phyloP scores from a whole-genome alignment of 805 yeast genomes.

The Yamadazyma nakazawae region DNA sequence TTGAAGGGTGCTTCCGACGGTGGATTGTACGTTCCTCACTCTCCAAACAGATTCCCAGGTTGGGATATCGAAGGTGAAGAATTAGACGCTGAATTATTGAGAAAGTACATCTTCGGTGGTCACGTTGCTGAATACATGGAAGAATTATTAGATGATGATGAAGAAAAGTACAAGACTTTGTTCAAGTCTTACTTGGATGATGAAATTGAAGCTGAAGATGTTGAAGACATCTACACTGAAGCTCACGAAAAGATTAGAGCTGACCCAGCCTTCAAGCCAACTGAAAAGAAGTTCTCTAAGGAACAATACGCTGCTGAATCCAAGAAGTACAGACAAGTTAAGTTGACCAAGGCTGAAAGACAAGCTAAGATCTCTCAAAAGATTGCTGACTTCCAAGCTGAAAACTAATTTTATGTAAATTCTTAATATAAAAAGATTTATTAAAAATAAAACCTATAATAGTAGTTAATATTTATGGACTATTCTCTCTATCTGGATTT shows the following conservation, averaged over 20 bases:
- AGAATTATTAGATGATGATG: conserved; percentile 99
- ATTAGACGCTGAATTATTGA: conserved; percentile 93
- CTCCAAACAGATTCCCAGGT: conserved; percentile 99
- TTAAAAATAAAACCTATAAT: too few species aligned
- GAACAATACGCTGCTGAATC: conserved; percentile 97
- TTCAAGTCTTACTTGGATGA: conserved; percentile 96
- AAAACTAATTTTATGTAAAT: conserved; percentile 24
- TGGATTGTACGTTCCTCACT: conserved; percentile 99
- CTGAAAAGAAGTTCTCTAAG: conserved; percentile 92
- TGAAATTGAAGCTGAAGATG: conserved; percentile 93
- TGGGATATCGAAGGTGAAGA: conserved; percentile 99
- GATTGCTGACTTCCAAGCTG: conserved; percentile 85
- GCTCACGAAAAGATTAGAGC: conserved; percentile 97
- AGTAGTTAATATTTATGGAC: neutral
- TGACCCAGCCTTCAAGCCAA: conserved; percentile 87
- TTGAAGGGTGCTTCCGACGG: conserved; percentile 99
- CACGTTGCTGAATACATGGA: conserved; percentile 99
- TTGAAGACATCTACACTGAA: conserved; percentile 91
- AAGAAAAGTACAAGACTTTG: conserved; percentile 95
- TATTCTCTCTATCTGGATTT: conserved; percentile 7
- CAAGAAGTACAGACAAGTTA: conserved; percentile 83
- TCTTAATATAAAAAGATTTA: neutral
- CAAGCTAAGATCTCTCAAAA: conserved; percentile 83
- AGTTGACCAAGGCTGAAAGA: conserved; percentile 91
- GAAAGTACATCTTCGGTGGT: conserved; percentile 99